Evolutionary conservation across 805 yeast genomes (phyloP), one percentile per base, ranked within the genome.

Genomic region (Diddensiella caesifluorescens): DNA sequence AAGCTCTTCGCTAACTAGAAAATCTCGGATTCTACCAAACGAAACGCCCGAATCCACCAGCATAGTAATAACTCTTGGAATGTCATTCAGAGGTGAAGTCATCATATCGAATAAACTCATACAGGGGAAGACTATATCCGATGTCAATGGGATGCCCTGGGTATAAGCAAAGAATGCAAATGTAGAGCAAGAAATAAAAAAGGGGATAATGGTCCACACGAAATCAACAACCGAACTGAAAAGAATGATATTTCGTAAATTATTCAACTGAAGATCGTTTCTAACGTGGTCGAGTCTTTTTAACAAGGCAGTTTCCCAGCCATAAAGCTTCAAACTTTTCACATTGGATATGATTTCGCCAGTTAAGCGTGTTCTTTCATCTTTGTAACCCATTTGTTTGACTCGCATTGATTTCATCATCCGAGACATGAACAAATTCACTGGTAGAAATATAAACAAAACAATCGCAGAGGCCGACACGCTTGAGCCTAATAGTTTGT

Each of bases 391-490:
- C 97, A 89, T 89, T 62, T 88, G 96, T 5, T 70, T 60, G 59
- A 80, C 81, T 63, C 89, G 95, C 49, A 87, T 65, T n/a, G 59
- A 67, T 63, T 82, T 85, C 61, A 81, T 88, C 43, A 65, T 64
- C 53, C 74, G 73, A 47, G 88, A 83, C 50, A 89, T 68, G 18
- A 69, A 57, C 2, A 85, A 80, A 57, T 89, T 88, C 37, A 86
- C 56, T 4, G 96, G 95, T 50, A 88, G 77, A 75, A 87, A 79
- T 22, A 87, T 55, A 2, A 79, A 57, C 76, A 89, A 77, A 43
- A 88, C 75, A 19, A 73, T 56, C 18, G 89, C 92, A 62, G 95
- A 96, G 29, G 89, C 78, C 95, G 95, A 86, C 95, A 87, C 87
- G n/a, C 92, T 75, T 45, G 79, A 76, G 27, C 96, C 96, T 44